Evolutionary conservation across 2,329 filamentous ascomycete genomes (phyloP).

Genomic region (Lasiodiplodia gonubiensis): DNA sequence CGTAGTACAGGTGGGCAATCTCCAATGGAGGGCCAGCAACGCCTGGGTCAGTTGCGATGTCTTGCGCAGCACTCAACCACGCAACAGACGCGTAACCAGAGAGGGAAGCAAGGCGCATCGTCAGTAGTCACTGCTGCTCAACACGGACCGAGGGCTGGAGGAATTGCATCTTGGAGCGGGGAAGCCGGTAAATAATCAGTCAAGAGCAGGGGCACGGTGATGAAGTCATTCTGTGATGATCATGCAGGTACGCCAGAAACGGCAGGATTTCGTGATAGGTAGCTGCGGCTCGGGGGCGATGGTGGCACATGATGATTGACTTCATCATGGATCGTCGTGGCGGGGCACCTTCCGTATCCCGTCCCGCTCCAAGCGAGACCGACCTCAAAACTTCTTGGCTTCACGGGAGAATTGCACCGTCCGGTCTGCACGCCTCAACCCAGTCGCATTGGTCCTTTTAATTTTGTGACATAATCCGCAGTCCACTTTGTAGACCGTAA

Average conservation of each 20-base stretch:
- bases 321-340: slow-evolving; percentile 22
- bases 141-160: not conserved
- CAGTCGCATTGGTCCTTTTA: slow-evolving; percentile 26
- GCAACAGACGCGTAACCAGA: not conserved
- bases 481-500: slow-evolving; percentile 22
- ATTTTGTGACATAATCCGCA: slow-evolving; percentile 29
- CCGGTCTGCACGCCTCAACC: slow-evolving; percentile 29
- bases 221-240: slow-evolving; percentile 20
- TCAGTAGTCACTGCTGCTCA: not conserved
- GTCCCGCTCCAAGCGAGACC: not conserved
- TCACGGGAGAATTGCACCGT: slow-evolving; percentile 10
- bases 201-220: slow-evolving; percentile 2
- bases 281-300: not conserved
- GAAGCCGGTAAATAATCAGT: slow-evolving; percentile 13
- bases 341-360: slow-evolving; percentile 6
- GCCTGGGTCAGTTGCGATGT: slow-evolving; percentile 43
- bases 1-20: slow-evolving; percentile 57
- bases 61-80: slow-evolving; percentile 11
- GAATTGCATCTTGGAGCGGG: not conserved
- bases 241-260: slow-evolving; percentile 24
- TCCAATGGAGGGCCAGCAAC: slow-evolving; percentile 53
- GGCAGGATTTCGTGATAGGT: slow-evolving; percentile 11
- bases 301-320: slow-evolving; percentile 18
- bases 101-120: not conserved
- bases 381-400: not conserved